These are phyloP conservation scores for Eragrostis nindensis DNA, from an alignment of 176 grass and related monocot species.

Conservation along the genomic window DNA sequence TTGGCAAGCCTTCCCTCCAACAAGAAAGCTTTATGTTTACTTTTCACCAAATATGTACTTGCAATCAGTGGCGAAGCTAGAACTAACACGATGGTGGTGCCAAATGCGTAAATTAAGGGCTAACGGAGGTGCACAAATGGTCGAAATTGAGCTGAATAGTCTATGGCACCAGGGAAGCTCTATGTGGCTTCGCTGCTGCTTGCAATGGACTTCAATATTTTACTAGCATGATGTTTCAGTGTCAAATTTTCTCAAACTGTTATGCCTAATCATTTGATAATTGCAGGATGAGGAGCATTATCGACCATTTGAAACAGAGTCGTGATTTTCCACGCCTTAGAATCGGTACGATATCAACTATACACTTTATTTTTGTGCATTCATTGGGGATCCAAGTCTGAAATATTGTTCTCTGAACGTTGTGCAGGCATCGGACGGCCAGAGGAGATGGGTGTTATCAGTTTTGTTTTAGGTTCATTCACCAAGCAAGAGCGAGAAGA, in stretches of 20 bases:
- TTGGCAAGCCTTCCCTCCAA: neutral
- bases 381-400: neutral
- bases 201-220: neutral
- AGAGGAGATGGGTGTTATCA: slow-evolving; percentile 60
- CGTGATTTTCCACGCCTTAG: slow-evolving; percentile 68
- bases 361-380: neutral
- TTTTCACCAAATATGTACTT: neutral
- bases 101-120: too few species aligned
- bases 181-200: too few species aligned
- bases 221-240: neutral
- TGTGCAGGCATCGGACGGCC: slow-evolving; percentile 69
- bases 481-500: slow-evolving; percentile 69
- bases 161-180: too few species aligned
- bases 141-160: too few species aligned
- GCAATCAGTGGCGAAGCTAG: too few species aligned
- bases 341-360: slow-evolving; percentile 52
- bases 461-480: slow-evolving; percentile 69
- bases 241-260: neutral
- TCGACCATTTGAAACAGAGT: slow-evolving; percentile 68
- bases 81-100: too few species aligned
- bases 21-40: neutral
- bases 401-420: neutral
- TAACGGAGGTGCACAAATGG: too few species aligned
- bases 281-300: slow-evolving; percentile 77
- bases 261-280: neutral